phyloP scores from a whole-genome alignment of 371 early-diverging fungal genomes.

The Zychaea mexicana region DNA sequence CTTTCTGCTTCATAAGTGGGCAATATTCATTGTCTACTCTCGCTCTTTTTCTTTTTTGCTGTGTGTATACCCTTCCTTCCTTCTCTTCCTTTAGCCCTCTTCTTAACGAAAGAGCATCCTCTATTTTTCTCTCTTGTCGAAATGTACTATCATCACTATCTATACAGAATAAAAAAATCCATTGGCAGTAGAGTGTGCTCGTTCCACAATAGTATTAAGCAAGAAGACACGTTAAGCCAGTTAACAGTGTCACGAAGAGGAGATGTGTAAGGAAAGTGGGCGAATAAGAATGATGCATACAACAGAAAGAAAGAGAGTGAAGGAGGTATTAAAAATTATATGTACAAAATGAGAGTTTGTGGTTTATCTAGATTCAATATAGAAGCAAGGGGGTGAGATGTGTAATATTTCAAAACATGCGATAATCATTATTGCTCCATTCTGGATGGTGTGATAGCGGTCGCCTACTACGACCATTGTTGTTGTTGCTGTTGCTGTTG shows the following conservation, averaged over 20 bases:
- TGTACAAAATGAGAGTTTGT: background rate
- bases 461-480: background rate
- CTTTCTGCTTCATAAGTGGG: constrained; percentile 12
- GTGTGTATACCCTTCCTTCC: background rate
- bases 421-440: constrained; percentile 21
- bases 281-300: background rate
- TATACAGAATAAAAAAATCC: background rate
- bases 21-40: background rate
- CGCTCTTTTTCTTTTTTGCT: background rate
- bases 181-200: too few species aligned
- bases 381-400: background rate
- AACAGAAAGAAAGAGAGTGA: background rate
- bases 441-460: constrained; percentile 14
- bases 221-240: background rate
- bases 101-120: background rate
- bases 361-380: background rate
- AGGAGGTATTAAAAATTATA: too few species aligned
- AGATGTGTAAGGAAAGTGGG: background rate
- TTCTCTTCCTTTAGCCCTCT: background rate
- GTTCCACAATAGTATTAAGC: too few species aligned
- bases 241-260: background rate
- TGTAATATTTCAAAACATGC: constrained; percentile 15
- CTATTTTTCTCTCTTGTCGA: background rate
- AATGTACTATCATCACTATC: background rate
- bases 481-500: background rate